Percentiles rank a stretch among this genome's conserved stretches.
Evolutionary conservation across 345 rosid genomes (phyloP).

Genomic region (Kandelia obovata): DNA sequence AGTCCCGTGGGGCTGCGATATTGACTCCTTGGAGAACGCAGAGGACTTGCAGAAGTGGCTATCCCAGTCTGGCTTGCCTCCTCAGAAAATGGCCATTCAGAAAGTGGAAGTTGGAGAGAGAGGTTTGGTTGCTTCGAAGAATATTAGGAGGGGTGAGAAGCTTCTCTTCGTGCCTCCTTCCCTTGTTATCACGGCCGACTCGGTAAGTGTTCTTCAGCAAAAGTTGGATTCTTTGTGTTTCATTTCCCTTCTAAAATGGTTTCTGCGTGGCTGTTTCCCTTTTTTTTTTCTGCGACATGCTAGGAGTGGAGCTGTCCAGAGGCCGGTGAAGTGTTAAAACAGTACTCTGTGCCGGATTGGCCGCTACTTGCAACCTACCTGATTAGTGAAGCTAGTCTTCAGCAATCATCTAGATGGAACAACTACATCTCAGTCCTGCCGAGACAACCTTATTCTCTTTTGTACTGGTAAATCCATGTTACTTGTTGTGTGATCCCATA

Average conservation of each 20-base stretch:
- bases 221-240: neutral
- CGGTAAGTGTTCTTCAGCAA: conserved; percentile 36
- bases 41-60: conserved; percentile 77
- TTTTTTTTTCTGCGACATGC: conserved; percentile 1
- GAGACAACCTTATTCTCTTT: conserved; percentile 82
- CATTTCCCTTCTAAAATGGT: neutral
- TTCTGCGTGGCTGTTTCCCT: neutral
- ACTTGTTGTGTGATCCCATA: conserved; percentile 4
- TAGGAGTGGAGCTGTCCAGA: conserved; percentile 74
- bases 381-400: conserved; percentile 85
- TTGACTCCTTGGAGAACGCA: conserved; percentile 51
- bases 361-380: conserved; percentile 82
- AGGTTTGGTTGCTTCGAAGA: conserved; percentile 83
- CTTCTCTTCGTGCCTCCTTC: conserved; percentile 91
- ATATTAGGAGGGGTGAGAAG: conserved; percentile 79
- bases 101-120: conserved; percentile 84
- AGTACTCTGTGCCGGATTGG: conserved; percentile 89
- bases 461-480: conserved; percentile 59
- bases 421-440: conserved; percentile 90
- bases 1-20: conserved; percentile 68
- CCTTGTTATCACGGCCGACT: conserved; percentile 74
- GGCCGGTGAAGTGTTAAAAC: conserved; percentile 69
- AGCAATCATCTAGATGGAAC: conserved; percentile 72
- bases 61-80: conserved; percentile 73
- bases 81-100: conserved; percentile 79